Percentiles rank a stretch among this genome's conserved stretches.
phyloP scores from a whole-genome alignment of 805 yeast genomes.

The Cyberlindnera mycetangii region DNA sequence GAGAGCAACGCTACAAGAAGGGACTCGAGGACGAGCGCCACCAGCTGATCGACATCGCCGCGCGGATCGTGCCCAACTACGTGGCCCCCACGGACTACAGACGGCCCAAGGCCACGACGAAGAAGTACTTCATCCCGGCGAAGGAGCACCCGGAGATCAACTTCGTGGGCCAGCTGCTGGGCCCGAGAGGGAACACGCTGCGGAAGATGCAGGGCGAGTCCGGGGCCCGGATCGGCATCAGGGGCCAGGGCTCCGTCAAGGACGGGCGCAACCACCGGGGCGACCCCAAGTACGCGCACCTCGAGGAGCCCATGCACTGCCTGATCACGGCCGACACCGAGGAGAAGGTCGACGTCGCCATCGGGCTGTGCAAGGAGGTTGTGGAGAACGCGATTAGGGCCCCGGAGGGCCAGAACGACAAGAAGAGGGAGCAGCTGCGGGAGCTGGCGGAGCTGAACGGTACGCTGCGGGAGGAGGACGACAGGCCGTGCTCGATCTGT shows the following conservation, averaged over 20 bases:
- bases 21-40: constrained; percentile 78
- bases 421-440: constrained; percentile 85
- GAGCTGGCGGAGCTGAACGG: constrained; percentile 94
- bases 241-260: constrained; percentile 96
- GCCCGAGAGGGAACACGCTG: constrained; percentile 94
- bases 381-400: constrained; percentile 80
- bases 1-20: constrained; percentile 63
- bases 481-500: constrained; percentile 60
- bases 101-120: constrained; percentile 67
- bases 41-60: constrained; percentile 69
- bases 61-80: constrained; percentile 69
- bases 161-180: constrained; percentile 85
- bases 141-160: constrained; percentile 88
- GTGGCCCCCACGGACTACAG: constrained; percentile 77
- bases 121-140: constrained; percentile 82
- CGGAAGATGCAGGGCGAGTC: constrained; percentile 76
- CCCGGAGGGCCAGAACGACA: constrained; percentile 91
- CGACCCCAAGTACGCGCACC: constrained; percentile 39
- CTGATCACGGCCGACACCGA: constrained; percentile 79
- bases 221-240: constrained; percentile 84
- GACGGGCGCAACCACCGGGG: constrained; percentile 64
- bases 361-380: constrained; percentile 67
- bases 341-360: constrained; percentile 72
- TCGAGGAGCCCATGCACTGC: constrained; percentile 87
- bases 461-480: constrained; percentile 79